A percentile compares a stretch with the other conserved stretches of the same genome.
Conservation (phyloP, 768 basidiomycete species). For the Megacollybia marginata region DNA sequence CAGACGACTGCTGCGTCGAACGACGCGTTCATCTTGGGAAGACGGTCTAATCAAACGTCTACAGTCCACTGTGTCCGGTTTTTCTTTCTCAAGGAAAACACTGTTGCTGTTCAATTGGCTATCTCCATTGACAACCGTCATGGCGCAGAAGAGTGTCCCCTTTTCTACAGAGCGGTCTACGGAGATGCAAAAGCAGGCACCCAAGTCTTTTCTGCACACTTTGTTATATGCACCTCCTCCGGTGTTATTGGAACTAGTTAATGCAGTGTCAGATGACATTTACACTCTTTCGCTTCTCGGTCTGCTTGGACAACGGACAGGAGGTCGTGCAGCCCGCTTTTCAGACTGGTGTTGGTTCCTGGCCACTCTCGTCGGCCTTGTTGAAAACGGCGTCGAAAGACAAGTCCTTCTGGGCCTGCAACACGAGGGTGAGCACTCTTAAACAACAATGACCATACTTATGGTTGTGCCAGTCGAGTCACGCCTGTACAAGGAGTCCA, state of each 20-base stretch:
- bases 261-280: constrained; percentile 72
- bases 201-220: constrained; percentile 64
- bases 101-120: constrained; percentile 84
- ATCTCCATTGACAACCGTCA: constrained; percentile 61
- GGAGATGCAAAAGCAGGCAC: constrained; percentile 27
- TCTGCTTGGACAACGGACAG: constrained; percentile 54
- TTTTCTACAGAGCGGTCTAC: constrained; percentile 41
- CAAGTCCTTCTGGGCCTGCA: constrained; percentile 58
- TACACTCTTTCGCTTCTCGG: constrained; percentile 69
- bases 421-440: constrained; percentile 45
- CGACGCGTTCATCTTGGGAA: constrained; percentile 45
- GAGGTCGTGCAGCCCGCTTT: constrained; percentile 64
- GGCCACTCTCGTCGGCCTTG: constrained; percentile 69
- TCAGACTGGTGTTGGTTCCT: constrained; percentile 87
- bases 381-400: constrained; percentile 78
- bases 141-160: constrained; percentile 61
- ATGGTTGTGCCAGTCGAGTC: constrained; percentile 47
- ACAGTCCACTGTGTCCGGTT: constrained; percentile 51
- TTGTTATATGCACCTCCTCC: constrained; percentile 78
- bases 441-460: constrained; percentile 1
- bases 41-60: constrained; percentile 51
- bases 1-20: constrained; percentile 36
- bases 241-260: constrained; percentile 69
- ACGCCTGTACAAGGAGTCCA: constrained; percentile 66
- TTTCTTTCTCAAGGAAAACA: constrained; percentile 78